Conservation (phyloP, 176 grass and related monocot species). For the Oropetium thomaeum region DNA sequence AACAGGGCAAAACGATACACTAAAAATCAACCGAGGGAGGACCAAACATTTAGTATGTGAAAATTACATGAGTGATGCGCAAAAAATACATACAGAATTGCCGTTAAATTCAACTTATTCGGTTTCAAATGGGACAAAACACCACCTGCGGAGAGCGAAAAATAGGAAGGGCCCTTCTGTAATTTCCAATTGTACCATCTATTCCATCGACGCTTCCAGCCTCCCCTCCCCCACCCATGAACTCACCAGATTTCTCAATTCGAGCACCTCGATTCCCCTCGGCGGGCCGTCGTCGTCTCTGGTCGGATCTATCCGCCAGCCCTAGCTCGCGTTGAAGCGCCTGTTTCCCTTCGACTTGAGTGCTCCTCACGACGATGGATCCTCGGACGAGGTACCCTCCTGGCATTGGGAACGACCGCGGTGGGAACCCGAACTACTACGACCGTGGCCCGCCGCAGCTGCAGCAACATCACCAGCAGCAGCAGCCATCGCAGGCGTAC, state of each 20-base stretch:
- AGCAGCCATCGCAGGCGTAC: constrained; percentile 27
- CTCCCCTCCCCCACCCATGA: constrained; percentile 17
- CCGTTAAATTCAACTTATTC: not conserved
- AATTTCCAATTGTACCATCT: not conserved
- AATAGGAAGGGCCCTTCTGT: constrained; percentile 29
- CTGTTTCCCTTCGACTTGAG: not conserved
- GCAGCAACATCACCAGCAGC: constrained; percentile 41
- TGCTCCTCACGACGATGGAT: constrained; percentile 47
- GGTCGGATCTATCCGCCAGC: constrained; percentile 10
- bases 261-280: not conserved
- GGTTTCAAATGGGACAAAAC: not conserved
- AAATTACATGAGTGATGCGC: no score
- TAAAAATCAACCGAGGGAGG: no score
- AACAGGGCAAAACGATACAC: not conserved
- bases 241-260: constrained; percentile 28
- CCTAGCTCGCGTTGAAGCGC: not conserved
- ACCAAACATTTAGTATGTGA: no score
- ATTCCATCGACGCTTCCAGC: not conserved
- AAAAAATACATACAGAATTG: no score
- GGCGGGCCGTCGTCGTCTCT: not conserved
- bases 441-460: constrained; percentile 46
- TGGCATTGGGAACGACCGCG: constrained; percentile 63
- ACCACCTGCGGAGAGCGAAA: not conserved
- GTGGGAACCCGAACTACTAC: constrained; percentile 60
- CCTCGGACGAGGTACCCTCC: constrained; percentile 61